Base-by-base conservation (phyloP, 2,329 filamentous ascomycete genomes). In the Orbilia brochopaga region DNA sequence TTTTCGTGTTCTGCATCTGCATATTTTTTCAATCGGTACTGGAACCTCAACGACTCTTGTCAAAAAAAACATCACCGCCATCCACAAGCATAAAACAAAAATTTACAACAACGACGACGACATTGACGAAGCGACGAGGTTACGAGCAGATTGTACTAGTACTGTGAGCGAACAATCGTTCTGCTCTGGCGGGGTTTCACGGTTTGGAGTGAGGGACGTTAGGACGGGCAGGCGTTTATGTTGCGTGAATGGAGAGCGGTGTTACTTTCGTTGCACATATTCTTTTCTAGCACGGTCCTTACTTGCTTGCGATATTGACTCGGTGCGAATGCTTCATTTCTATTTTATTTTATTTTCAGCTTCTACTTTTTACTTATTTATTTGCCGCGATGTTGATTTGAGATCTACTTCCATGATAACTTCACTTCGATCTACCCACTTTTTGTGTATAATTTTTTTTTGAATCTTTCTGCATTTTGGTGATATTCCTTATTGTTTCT, bases 111-210 rank as follows among this genome's bases (percentile, higher is more conserved):
- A 54, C 58, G 48, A 69, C 37, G 55, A 56, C 64, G 42, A 72
- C 67, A 23, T 19, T 48, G 3, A 48, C 17, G 67, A 72, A 65
- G 30, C 50, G 50, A 70, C 55, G 59, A 60, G 51, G 32, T 70
- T 54, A 64, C 61, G 50, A 65, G 67, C 67, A 53, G 40, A 65
- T 52, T 72, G 67, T 64, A 72, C 56, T 72, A 65, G 48, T 72
- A 72, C 67, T 48, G 19, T 48, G 67, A 59, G 60, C 27, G 27
- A 8, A 32, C 27, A 4, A 4, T 32, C 65, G 42, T 48, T 48
- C 30, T 50, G n/a, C 50, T 50, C 27, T 3, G 27, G 27, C 27
- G 15, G 24, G 58, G 62, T 64, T 69, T 70, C 50, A 70, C 54
- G 48, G 52, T 50, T 72, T 65, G 60, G 67, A 57, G 59, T 70